A percentile compares a stretch with the other conserved stretches of the same genome.
phyloP scores from a whole-genome alignment of 768 basidiomycete genomes.

The Lenzites betulinus region DNA sequence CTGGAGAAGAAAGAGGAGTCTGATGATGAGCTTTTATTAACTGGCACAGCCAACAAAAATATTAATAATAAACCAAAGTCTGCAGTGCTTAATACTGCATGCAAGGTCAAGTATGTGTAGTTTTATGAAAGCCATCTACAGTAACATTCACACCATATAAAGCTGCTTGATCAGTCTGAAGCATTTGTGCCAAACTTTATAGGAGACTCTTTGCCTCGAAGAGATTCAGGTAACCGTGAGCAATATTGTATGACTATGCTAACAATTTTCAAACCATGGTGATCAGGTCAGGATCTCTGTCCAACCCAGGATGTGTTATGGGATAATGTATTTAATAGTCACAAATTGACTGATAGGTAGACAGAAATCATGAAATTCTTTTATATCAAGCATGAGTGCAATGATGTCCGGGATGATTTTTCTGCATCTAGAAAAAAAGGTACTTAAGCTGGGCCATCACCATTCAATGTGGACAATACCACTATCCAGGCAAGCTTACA shows the following conservation, averaged over 20 bases:
- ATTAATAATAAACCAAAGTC: too few relatives aligned
- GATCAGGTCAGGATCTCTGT: constrained; percentile 33
- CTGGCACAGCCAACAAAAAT: too few relatives aligned
- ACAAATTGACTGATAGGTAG: not conserved
- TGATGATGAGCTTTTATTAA: not conserved
- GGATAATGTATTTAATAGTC: constrained; percentile 2
- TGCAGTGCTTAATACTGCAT: too few relatives aligned
- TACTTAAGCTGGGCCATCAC: not conserved
- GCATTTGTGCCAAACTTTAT: constrained; percentile 34
- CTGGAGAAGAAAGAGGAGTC: not conserved
- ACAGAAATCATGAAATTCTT: constrained; percentile 8
- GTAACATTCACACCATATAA: not conserved
- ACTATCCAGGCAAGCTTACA: not conserved
- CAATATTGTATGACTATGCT: constrained; percentile 38
- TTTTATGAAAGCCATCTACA: not conserved
- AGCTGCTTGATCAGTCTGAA: not conserved
- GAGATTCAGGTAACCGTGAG: constrained; percentile 36
- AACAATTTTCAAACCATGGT: constrained; percentile 38
- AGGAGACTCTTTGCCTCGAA: constrained; percentile 31
- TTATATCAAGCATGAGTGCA: constrained; percentile 11
- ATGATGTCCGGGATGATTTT: constrained; percentile 12
- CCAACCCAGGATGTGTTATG: not conserved
- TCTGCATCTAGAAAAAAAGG: not conserved
- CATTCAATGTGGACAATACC: not conserved
- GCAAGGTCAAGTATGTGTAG: not conserved